These are phyloP conservation scores for Neopestalotiopsis rosae DNA, from an alignment of 2,329 filamentous ascomycete species.

Conservation along the genomic window DNA sequence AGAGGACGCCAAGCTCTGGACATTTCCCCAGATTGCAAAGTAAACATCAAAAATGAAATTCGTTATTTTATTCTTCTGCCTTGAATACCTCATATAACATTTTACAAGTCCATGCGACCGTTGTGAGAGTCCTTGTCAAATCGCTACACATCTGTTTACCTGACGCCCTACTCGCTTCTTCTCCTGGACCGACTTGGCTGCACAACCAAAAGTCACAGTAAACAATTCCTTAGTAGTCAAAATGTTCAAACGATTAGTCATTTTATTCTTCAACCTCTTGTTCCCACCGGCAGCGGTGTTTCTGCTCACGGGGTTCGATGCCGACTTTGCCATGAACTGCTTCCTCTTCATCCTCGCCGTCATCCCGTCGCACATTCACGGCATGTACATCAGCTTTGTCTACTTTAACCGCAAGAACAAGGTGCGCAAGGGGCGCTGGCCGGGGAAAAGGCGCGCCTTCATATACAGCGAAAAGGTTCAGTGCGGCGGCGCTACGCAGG, in stretches of 20 bases:
- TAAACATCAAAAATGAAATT: too few relatives aligned
- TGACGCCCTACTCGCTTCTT: not conserved
- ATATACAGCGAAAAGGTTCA: conserved; percentile 17
- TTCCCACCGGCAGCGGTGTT: conserved; percentile 11
- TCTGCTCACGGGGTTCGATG: not conserved
- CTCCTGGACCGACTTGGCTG: not conserved
- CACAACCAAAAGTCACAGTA: not conserved
- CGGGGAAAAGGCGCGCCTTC: not conserved
- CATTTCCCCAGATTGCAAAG: not conserved
- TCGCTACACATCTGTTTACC: too few relatives aligned
- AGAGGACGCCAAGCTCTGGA: not conserved
- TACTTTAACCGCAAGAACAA: conserved; percentile 16
- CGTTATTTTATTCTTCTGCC: too few relatives aligned
- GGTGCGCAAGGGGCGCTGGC: conserved; percentile 13
- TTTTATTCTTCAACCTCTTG: conserved; percentile 13
- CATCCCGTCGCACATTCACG: conserved; percentile 17
- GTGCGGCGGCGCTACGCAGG: conserved; percentile 7
- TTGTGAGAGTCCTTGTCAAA: too few relatives aligned
- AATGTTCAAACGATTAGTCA: conserved; percentile 16
- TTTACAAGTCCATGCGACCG: too few relatives aligned
- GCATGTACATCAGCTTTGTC: conserved; percentile 18
- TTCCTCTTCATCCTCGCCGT: conserved; percentile 15
- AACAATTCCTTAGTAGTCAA: not conserved
- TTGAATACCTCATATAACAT: too few relatives aligned
- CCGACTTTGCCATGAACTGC: conserved; percentile 15